Evolutionary conservation across 2,329 filamentous ascomycete species (phyloP).

Genomic region (Aquanectria penicillioides): DNA sequence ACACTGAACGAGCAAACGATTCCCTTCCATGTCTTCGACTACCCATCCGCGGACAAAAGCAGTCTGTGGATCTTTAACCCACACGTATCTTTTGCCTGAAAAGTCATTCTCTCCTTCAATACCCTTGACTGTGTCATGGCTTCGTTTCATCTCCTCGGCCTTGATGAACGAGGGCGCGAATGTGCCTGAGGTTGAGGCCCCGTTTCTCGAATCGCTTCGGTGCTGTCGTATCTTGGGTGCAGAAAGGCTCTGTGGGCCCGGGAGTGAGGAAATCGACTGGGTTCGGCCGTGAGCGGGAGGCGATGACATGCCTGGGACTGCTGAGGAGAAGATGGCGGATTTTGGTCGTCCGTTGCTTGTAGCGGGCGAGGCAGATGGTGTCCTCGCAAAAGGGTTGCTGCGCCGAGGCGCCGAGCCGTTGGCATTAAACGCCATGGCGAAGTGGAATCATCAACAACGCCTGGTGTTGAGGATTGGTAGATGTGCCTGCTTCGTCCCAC

Average conservation of each 20-base stretch:
- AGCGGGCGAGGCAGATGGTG: conserved; percentile 72
- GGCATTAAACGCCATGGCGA: conserved; percentile 49
- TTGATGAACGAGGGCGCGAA: conserved; percentile 98
- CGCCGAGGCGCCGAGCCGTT: conserved; percentile 71
- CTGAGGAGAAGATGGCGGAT: conserved; percentile 74
- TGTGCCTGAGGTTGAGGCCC: conserved; percentile 75
- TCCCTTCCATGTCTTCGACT: conserved; percentile 78
- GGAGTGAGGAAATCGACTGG: conserved; percentile 70
- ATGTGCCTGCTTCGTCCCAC: conserved; percentile 16
- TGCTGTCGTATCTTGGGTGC: conserved; percentile 45
- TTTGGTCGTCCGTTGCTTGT: conserved; percentile 70
- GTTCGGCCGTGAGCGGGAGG: conserved; percentile 71
- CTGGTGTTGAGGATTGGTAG: conserved; percentile 30
- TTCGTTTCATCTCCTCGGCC: conserved; percentile 76
- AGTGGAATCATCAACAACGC: conserved; percentile 40
- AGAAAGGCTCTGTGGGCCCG: conserved; percentile 36
- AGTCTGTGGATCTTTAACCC: conserved; percentile 86
- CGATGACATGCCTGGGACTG: conserved; percentile 51
- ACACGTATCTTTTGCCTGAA: conserved; percentile 97
- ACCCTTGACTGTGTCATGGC: conserved; percentile 68
- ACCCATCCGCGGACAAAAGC: conserved; percentile 96
- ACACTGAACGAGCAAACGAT: conserved; percentile 84
- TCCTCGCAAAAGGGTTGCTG: conserved; percentile 82
- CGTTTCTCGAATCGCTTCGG: conserved; percentile 71
- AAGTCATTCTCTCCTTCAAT: conserved; percentile 99